phyloP scores from a whole-genome alignment of 75 land plant species.

The Picea sitchensis region DNA sequence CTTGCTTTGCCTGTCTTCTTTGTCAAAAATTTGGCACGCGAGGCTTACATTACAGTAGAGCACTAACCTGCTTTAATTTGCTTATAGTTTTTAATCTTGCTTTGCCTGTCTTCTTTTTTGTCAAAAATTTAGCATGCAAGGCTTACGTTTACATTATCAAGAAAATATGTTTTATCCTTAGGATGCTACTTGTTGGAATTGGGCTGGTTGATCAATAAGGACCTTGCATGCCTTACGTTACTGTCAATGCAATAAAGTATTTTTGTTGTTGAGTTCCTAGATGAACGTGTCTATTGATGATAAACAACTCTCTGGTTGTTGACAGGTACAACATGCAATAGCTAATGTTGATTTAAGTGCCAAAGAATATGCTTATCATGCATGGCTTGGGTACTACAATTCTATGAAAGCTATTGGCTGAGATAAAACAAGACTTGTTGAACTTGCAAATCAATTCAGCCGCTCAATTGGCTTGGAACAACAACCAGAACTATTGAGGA shows the following conservation, averaged over 20 bases:
- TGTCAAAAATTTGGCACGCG: neutral
- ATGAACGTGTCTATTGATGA: neutral
- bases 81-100: no score
- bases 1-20: neutral
- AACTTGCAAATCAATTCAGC: conserved; percentile 64
- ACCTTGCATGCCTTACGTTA: no score
- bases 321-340: conserved; percentile 37
- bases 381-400: conserved; percentile 95
- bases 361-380: conserved; percentile 79
- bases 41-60: neutral
- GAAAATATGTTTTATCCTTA: neutral
- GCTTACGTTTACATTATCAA: neutral
- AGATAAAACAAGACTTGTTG: conserved; percentile 72
- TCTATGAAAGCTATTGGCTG: conserved; percentile 57
- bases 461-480: conserved; percentile 53
- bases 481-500: conserved; percentile 62
- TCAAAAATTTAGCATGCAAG: no score
- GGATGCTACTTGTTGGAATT: neutral
- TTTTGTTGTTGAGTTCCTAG: neutral
- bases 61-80: no score
- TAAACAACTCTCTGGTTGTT: neutral
- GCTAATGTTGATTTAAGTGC: conserved; percentile 33
- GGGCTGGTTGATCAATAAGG: neutral
- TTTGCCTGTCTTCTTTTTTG: no score
- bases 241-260: neutral